phyloP scores from a whole-genome alignment of 2,329 filamentous ascomycete genomes.

The Fusarium liriodendri region DNA sequence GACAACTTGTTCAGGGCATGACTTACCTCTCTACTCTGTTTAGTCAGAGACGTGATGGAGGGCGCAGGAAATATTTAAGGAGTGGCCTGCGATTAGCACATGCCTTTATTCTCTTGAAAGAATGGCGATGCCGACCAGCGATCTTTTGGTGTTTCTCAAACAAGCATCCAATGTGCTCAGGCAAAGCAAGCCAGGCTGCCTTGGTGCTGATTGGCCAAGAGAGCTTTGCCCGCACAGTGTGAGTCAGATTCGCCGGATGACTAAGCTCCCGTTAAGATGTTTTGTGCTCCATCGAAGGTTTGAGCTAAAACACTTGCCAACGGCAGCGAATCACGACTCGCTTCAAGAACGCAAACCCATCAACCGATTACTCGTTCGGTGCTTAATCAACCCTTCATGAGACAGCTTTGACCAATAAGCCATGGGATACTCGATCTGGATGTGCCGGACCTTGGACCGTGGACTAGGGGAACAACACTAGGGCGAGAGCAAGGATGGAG shows the following conservation, averaged over 20 bases:
- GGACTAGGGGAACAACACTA: background rate
- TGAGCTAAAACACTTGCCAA: background rate
- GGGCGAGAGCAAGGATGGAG: constrained; percentile 4
- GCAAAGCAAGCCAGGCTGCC: background rate
- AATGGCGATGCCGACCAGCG: background rate
- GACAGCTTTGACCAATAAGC: background rate
- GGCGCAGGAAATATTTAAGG: background rate
- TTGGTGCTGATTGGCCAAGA: background rate
- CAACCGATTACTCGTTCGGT: background rate
- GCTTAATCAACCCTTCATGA: background rate
- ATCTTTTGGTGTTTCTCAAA: constrained; percentile 19
- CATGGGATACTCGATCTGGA: background rate
- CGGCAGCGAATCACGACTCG: background rate
- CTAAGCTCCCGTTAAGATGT: background rate
- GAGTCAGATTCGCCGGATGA: constrained; percentile 8
- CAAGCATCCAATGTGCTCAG: background rate
- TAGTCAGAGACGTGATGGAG: background rate
- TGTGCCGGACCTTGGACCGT: background rate
- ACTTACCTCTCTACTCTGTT: background rate
- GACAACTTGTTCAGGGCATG: background rate
- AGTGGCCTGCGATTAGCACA: background rate
- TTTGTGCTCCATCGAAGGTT: background rate
- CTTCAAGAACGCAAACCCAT: background rate
- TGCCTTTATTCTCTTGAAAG: background rate
- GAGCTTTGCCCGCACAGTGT: constrained; percentile 1